These are phyloP conservation scores for Apostasia ramifera DNA, from an alignment of 106 monocot genomes.

Conservation along the genomic window DNA sequence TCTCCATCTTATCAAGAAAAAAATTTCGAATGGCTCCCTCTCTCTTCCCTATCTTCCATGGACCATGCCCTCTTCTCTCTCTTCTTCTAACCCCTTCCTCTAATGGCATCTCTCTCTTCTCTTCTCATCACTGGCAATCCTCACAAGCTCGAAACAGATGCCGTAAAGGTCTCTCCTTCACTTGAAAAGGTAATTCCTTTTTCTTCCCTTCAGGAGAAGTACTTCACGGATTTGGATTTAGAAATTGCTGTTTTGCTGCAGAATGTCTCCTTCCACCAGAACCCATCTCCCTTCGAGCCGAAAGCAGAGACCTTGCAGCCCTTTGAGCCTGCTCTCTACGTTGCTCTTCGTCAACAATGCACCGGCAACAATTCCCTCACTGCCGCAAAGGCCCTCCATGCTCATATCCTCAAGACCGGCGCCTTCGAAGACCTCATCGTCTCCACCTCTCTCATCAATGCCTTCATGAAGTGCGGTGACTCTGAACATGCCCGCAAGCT, in stretches of 20 bases:
- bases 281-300: background rate
- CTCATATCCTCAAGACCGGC: slow-evolving; percentile 66
- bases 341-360: slow-evolving; percentile 66
- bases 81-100: background rate
- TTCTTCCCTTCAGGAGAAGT: background rate
- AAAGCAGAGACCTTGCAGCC: background rate
- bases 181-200: slow-evolving; percentile 26
- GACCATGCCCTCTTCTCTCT: background rate
- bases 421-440: slow-evolving; percentile 40
- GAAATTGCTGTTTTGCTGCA: background rate
- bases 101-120: slow-evolving; percentile 45
- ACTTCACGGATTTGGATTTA: background rate
- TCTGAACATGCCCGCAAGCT: slow-evolving; percentile 35
- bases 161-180: slow-evolving; percentile 17
- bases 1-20: too few relatives aligned
- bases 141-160: slow-evolving; percentile 32
- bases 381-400: slow-evolving; percentile 39
- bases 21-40: too few relatives aligned
- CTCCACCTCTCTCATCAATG: slow-evolving; percentile 56
- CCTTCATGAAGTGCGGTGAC: slow-evolving; percentile 62
- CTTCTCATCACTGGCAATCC: slow-evolving; percentile 18
- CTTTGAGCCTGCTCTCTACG: slow-evolving; percentile 39
- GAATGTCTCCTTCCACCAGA: background rate
- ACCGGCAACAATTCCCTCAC: slow-evolving; percentile 22
- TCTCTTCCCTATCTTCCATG: background rate